Conservation (phyloP, 1,284 basidiomycete species). For the Pyrrhoderma lamaoense region DNA sequence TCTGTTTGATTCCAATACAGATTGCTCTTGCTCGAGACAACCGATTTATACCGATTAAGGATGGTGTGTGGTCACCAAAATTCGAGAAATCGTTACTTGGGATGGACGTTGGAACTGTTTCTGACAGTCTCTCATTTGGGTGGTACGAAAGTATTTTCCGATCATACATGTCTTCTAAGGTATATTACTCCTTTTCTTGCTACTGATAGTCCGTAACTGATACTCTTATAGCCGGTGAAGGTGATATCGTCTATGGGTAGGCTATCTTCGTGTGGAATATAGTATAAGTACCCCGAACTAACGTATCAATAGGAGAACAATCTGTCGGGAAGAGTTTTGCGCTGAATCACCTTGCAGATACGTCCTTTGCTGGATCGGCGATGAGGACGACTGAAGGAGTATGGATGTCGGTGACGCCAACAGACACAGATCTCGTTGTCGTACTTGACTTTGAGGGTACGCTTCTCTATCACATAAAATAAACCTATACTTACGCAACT, state of each 20-base stretch:
- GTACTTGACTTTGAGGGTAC: constrained; percentile 58
- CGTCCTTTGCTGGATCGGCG: constrained; percentile 59
- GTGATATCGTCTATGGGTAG: constrained; percentile 60
- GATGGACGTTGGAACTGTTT: constrained; percentile 50
- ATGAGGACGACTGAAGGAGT: constrained; percentile 64
- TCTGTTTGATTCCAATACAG: constrained; percentile 60
- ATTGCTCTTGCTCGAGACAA: constrained; percentile 52
- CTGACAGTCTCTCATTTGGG: constrained; percentile 48
- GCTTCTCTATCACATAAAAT: too few species aligned
- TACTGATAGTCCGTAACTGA: not conserved
- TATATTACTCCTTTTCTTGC: constrained; percentile 20
- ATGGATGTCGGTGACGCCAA: constrained; percentile 63
- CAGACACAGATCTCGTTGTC: constrained; percentile 45
- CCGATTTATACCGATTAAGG: constrained; percentile 52
- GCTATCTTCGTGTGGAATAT: constrained; percentile 8
- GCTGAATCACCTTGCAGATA: constrained; percentile 55
- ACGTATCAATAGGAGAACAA: constrained; percentile 37
- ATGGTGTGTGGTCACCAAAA: constrained; percentile 44
- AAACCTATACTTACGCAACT: not conserved
- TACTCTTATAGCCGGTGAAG: constrained; percentile 49
- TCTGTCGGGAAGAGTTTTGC: constrained; percentile 58
- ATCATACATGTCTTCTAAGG: constrained; percentile 54
- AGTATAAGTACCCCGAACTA: not conserved
- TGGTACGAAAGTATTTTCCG: constrained; percentile 62
- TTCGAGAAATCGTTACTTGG: constrained; percentile 48